A percentile compares a stretch with the other conserved stretches of the same genome.
phyloP scores from a whole-genome alignment of 129 eudicot genomes.

The Tanacetum coccineum region DNA sequence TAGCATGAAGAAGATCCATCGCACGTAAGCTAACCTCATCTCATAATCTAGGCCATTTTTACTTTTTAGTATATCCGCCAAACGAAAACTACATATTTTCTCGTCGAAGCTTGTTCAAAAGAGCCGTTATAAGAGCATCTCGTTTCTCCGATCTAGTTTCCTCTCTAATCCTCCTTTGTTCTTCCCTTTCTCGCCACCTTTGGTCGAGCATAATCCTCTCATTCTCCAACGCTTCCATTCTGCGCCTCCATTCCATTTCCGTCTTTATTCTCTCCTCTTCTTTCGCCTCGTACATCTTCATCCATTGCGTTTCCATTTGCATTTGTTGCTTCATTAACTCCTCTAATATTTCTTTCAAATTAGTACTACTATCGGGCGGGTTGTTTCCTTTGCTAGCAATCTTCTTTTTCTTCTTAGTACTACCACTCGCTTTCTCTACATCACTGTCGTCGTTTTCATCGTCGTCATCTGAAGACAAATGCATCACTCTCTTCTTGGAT shows the following conservation, averaged over 20 bases:
- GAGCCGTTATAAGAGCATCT: conserved; percentile 70
- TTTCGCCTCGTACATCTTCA: conserved; percentile 52
- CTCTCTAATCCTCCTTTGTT: conserved; percentile 54
- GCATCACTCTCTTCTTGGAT: conserved; percentile 39
- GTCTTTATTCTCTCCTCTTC: conserved; percentile 68
- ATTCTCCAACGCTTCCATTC: conserved; percentile 71
- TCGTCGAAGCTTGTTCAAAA: conserved; percentile 58
- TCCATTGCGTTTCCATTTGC: conserved; percentile 72
- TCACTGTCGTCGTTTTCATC: conserved; percentile 55
- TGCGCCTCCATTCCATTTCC: conserved; percentile 83
- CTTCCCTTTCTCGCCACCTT: conserved; percentile 70
- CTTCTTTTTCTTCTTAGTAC: conserved; percentile 51
- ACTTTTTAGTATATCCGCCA: no score
- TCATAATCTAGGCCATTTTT: no score
- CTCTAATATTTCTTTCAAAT: conserved; percentile 60
- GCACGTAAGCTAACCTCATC: neutral
- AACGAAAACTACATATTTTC: conserved; percentile 21
- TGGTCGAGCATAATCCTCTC: conserved; percentile 59
- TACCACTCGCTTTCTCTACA: conserved; percentile 20
- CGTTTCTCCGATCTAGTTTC: conserved; percentile 70
- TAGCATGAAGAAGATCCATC: neutral
- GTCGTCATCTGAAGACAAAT: conserved; percentile 69
- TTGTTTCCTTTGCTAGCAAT: neutral
- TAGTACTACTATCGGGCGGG: conserved; percentile 4
- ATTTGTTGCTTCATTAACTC: conserved; percentile 78